Percentiles rank a stretch among this genome's conserved stretches.
Conservation (phyloP, 2,329 filamentous ascomycete genomes). For the Akanthomyces uredinophilus region DNA sequence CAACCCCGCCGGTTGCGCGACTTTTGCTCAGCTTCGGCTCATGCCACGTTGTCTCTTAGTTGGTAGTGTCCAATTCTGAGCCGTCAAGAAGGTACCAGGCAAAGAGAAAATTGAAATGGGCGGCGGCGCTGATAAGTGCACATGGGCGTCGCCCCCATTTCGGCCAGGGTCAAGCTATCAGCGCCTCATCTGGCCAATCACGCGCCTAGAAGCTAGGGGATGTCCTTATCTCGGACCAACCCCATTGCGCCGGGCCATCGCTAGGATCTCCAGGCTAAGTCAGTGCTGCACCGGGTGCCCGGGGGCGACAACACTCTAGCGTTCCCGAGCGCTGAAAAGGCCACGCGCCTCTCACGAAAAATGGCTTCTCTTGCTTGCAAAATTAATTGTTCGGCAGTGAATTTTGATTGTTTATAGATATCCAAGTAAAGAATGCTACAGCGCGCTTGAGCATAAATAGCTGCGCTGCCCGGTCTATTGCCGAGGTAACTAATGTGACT, state of each 20-base stretch:
- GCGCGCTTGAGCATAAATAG: not conserved
- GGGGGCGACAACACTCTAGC: not conserved
- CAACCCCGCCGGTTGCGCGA: constrained; percentile 3
- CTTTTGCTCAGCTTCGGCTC: not conserved
- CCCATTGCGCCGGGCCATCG: constrained; percentile 15
- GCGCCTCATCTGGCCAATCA: constrained; percentile 7
- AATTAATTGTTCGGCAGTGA: not conserved
- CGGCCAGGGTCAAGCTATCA: not conserved
- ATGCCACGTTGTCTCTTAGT: not conserved
- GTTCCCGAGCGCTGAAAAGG: not conserved
- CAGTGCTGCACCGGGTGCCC: not conserved
- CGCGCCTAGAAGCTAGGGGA: not conserved
- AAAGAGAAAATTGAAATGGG: not conserved
- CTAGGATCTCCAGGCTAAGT: constrained; percentile 6
- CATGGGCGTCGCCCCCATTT: not conserved
- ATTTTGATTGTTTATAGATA: not conserved
- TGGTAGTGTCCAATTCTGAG: not conserved
- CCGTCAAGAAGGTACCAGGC: not conserved
- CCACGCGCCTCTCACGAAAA: too few species aligned
- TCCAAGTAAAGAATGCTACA: not conserved
- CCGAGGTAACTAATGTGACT: constrained; percentile 2
- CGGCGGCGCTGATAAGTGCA: constrained; percentile 6
- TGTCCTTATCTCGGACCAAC: constrained; percentile 14
- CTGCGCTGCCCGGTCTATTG: not conserved
- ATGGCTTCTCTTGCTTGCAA: not conserved